Percentiles rank a stretch among this genome's conserved stretches.
Evolutionary conservation across 352 stramenopile genomes (phyloP).

Genomic region (Globisporangium viniferum): DNA sequence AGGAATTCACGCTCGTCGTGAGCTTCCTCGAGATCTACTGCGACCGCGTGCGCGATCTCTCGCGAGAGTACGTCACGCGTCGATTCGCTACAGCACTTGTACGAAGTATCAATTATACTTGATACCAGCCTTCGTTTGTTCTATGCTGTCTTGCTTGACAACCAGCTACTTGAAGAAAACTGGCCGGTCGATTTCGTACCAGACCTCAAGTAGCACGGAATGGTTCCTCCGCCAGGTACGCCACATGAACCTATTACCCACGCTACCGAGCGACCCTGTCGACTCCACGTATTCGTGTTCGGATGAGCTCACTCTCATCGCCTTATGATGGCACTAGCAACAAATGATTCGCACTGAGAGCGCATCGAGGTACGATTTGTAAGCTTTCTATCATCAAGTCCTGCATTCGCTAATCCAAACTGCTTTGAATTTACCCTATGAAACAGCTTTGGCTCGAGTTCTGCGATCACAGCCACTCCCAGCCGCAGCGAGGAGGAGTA

Average conservation of each 20-base stretch:
- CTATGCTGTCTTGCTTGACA: neutral
- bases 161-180: conserved; percentile 72
- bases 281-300: neutral
- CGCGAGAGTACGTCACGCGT: conserved; percentile 63
- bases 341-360: conserved; percentile 69
- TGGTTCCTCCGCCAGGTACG: conserved; percentile 80
- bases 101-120: neutral
- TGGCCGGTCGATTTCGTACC: conserved; percentile 58
- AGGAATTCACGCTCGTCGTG: conserved; percentile 83
- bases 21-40: conserved; percentile 95
- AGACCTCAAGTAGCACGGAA: conserved; percentile 76
- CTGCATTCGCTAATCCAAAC: neutral
- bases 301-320: neutral
- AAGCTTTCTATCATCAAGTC: neutral
- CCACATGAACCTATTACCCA: neutral
- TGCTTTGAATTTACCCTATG: neutral
- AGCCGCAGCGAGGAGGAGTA: conserved; percentile 62
- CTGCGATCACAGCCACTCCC: neutral
- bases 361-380: conserved; percentile 36
- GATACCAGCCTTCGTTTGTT: neutral
- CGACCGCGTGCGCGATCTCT: conserved; percentile 90
- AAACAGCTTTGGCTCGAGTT: conserved; percentile 57
- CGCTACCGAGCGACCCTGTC: neutral
- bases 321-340: conserved; percentile 21
- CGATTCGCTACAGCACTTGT: neutral